Conservation (phyloP, 2,329 filamentous ascomycete species). For the Pezicula radicicola region DNA sequence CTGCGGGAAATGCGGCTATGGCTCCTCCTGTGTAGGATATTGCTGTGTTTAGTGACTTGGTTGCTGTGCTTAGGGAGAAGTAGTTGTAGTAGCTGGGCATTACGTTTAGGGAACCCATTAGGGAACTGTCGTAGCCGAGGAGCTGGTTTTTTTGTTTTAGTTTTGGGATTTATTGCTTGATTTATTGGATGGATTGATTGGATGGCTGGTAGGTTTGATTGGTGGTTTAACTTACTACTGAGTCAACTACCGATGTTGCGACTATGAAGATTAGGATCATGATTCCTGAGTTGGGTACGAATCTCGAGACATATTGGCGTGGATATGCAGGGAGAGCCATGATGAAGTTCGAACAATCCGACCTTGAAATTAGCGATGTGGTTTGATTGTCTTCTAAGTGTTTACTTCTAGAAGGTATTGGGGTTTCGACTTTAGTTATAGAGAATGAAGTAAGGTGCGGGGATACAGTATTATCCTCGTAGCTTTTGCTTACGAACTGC, state of each 20-base stretch:
- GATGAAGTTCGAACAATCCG: too few species aligned
- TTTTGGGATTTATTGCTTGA: too few species aligned
- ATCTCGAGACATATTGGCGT: constrained; percentile 9
- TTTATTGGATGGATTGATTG: background rate
- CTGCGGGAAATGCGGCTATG: constrained; percentile 72
- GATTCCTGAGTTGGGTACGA: constrained; percentile 7
- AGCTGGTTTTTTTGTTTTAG: background rate
- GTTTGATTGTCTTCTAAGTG: too few species aligned
- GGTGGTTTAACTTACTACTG: constrained; percentile 4
- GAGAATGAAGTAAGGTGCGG: too few species aligned
- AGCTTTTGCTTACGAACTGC: too few species aligned
- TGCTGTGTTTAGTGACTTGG: constrained; percentile 28
- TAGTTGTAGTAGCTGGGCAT: constrained; percentile 30
- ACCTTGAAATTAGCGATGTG: too few species aligned
- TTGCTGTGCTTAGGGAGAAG: constrained; percentile 30
- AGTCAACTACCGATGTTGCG: constrained; percentile 10
- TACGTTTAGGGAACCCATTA: constrained; percentile 33
- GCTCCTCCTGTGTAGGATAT: constrained; percentile 24
- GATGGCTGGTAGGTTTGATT: background rate
- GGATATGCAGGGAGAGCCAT: background rate
- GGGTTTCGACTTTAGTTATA: too few species aligned
- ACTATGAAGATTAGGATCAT: constrained; percentile 5
- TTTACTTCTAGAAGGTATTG: too few species aligned
- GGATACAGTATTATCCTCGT: too few species aligned
- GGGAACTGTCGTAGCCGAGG: constrained; percentile 29